A percentile compares a stretch with the other conserved stretches of the same genome.
These are phyloP conservation scores for Ichthyophthirius multifiliis DNA, from an alignment of 169 alveolate species.

Conservation along the genomic window DNA sequence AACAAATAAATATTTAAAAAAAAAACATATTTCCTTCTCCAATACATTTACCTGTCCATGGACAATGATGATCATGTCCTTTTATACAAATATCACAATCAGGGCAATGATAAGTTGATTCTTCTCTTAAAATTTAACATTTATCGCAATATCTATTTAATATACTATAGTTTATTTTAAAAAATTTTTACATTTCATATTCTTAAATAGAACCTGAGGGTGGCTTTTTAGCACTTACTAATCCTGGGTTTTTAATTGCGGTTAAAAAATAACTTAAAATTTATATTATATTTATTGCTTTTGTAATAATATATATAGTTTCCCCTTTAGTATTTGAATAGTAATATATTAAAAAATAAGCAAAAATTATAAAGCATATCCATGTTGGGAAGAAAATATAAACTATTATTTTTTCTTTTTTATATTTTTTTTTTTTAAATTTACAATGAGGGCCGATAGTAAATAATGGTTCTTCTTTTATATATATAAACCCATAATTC, in stretches of 20 bases:
- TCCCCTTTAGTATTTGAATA: too few relatives aligned
- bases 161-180: too few relatives aligned
- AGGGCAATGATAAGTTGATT: background rate
- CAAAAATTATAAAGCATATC: too few relatives aligned
- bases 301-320: too few relatives aligned
- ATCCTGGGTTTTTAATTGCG: conserved; percentile 55
- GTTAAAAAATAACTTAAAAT: conserved; percentile 24
- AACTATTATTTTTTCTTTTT: background rate
- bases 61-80: conserved; percentile 76
- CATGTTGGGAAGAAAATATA: background rate
- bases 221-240: conserved; percentile 9
- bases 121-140: background rate
- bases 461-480: conserved; percentile 49
- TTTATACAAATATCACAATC: conserved; percentile 48
- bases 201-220: too few relatives aligned
- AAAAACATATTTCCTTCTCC: conserved; percentile 56
- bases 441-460: conserved; percentile 68
- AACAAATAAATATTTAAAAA: conserved; percentile 39
- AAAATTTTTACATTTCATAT: too few relatives aligned
- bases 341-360: too few relatives aligned
- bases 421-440: background rate
- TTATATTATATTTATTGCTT: background rate
- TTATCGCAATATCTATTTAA: background rate
- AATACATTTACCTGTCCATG: conserved; percentile 80
- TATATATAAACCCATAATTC: background rate